Conservation (phyloP, 176 grass and related monocot genomes). For the Thinopyrum elongatum region DNA sequence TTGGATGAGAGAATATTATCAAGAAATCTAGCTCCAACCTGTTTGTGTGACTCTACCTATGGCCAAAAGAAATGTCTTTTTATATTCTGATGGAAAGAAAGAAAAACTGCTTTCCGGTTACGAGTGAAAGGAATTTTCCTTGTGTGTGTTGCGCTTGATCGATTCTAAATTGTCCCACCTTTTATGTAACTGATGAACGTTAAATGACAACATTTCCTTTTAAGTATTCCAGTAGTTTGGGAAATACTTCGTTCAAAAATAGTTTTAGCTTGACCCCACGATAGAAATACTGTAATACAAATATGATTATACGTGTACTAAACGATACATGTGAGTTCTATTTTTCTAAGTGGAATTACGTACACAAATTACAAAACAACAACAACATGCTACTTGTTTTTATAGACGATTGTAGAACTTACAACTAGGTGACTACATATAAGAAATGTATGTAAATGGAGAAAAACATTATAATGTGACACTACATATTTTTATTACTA, state of each 20-base stretch:
- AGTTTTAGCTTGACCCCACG: neutral
- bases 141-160: neutral
- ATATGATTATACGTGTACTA: neutral
- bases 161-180: conserved; percentile 1
- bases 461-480: no score
- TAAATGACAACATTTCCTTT: neutral
- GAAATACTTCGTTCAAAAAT: neutral
- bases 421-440: neutral
- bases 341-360: neutral
- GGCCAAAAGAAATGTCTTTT: neutral
- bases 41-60: conserved; percentile 20
- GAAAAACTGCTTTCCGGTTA: neutral
- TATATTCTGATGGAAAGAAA: neutral
- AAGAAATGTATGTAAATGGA: neutral
- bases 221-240: no score
- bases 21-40: conserved; percentile 34
- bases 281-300: neutral
- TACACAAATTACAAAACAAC: neutral
- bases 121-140: conserved; percentile 12
- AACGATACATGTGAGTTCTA: neutral
- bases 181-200: neutral
- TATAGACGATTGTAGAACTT: neutral
- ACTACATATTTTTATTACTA: no score
- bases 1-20: conserved; percentile 28
- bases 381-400: neutral